Conservation (phyloP, 805 yeast species). For the Metschnikowia aberdeeniae region DNA sequence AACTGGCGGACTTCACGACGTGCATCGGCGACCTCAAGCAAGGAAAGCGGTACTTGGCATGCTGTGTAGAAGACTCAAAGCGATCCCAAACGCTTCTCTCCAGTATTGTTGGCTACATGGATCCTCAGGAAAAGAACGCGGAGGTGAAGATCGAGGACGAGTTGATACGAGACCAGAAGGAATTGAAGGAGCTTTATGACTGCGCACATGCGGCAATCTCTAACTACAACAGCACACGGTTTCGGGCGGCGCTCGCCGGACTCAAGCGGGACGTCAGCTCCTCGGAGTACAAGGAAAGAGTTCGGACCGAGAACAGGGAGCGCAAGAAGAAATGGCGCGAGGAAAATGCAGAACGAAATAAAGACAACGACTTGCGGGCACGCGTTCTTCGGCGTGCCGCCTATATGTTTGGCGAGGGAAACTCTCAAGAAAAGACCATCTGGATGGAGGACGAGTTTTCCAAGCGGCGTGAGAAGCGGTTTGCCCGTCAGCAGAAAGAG, state of each 20-base stretch:
- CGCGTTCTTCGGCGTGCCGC: slow-evolving; percentile 73
- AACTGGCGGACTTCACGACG: slow-evolving; percentile 18
- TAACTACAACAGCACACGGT: slow-evolving; percentile 20
- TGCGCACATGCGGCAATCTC: slow-evolving; percentile 24
- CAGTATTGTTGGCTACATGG: slow-evolving; percentile 17
- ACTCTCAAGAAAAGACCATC: slow-evolving; percentile 46
- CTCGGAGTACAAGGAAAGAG: slow-evolving; percentile 49
- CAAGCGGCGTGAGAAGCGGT: slow-evolving; percentile 57
- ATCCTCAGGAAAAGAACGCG: background rate
- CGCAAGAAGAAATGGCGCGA: slow-evolving; percentile 84
- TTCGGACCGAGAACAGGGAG: slow-evolving; percentile 65
- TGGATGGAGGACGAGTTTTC: slow-evolving; percentile 79
- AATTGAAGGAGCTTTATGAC: slow-evolving; percentile 11
- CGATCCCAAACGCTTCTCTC: slow-evolving; percentile 21
- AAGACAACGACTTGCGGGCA: slow-evolving; percentile 81
- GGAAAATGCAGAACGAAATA: slow-evolving; percentile 71
- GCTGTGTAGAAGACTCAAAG: slow-evolving; percentile 10
- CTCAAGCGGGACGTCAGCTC: slow-evolving; percentile 28
- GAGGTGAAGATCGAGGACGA: slow-evolving; percentile 8
- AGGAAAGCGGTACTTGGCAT: slow-evolving; percentile 31
- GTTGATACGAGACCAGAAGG: background rate
- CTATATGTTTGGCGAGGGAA: slow-evolving; percentile 57
- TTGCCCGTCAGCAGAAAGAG: slow-evolving; percentile 41
- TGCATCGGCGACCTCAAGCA: slow-evolving; percentile 27
- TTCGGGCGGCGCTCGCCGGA: slow-evolving; percentile 15